Percentiles rank a stretch among this genome's conserved stretches.
Evolutionary conservation across 495 filamentous ascomycete genomes (phyloP).

Genomic region (Penicillium soppii): DNA sequence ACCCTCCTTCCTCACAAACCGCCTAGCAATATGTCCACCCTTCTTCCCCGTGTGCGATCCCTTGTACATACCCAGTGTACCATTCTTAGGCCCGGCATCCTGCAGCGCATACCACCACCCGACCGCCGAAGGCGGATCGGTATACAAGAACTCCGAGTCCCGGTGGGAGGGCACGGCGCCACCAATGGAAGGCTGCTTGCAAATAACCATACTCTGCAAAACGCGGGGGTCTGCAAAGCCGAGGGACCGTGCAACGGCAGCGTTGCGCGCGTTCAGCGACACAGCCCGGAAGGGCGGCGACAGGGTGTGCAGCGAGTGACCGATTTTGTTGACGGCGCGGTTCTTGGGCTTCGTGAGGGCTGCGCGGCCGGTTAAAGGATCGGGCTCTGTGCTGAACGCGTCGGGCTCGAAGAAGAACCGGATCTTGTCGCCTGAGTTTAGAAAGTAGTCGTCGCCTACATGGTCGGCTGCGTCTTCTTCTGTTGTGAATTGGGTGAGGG

Average conservation of each 20-base stretch:
- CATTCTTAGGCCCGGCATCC: conserved; percentile 81
- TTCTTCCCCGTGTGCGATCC: conserved; percentile 64
- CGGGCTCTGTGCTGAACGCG: conserved; percentile 39
- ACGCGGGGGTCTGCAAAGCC: conserved; percentile 72
- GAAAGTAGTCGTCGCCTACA: conserved; percentile 94
- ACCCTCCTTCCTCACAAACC: conserved; percentile 70
- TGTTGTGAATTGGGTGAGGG: conserved; percentile 89
- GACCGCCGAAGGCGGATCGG: conserved; percentile 83
- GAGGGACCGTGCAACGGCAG: conserved; percentile 66
- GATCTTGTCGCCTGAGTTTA: conserved; percentile 82
- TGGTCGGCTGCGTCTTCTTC: conserved; percentile 60
- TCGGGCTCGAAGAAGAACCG: conserved; percentile 96
- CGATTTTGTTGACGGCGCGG: conserved; percentile 92
- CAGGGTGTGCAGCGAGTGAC: conserved; percentile 80
- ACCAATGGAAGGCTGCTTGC: conserved; percentile 96
- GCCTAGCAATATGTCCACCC: conserved; percentile 54
- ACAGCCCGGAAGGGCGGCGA: conserved; percentile 68
- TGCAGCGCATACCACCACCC: conserved; percentile 97
- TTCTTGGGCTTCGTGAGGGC: conserved; percentile 71
- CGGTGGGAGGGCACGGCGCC: conserved; percentile 85
- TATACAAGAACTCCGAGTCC: conserved; percentile 91
- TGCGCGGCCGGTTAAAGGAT: conserved; percentile 42
- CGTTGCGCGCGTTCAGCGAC: conserved; percentile 53
- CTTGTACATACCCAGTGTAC: conserved; percentile 78
- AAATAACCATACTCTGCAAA: conserved; percentile 96